These are phyloP conservation scores for Nicotiana knightiana DNA, from an alignment of 257 asterid genomes.

Conservation along the genomic window DNA sequence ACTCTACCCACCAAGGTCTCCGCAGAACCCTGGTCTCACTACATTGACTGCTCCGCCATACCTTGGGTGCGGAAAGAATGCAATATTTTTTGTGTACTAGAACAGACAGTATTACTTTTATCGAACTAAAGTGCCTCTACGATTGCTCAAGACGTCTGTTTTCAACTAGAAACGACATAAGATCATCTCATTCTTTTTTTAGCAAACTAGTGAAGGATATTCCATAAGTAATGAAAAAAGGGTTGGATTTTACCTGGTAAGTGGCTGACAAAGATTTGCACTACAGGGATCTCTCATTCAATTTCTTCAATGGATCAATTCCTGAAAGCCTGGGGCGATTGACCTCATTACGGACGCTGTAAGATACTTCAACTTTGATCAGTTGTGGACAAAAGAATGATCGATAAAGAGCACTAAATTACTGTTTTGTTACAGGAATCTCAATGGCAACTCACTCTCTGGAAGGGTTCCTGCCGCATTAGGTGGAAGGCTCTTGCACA, in stretches of 20 bases:
- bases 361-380: slow-evolving; percentile 34
- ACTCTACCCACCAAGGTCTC: too few species aligned
- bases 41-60: too few species aligned
- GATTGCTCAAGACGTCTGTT: slow-evolving; percentile 9
- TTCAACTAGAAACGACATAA: background rate
- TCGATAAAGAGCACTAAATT: slow-evolving; percentile 1
- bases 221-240: background rate
- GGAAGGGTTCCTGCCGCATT: slow-evolving; percentile 89
- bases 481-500: slow-evolving; percentile 90
- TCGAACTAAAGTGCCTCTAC: slow-evolving; percentile 9
- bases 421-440: slow-evolving; percentile 51
- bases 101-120: slow-evolving; percentile 9
- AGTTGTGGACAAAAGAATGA: background rate
- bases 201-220: slow-evolving; percentile 13
- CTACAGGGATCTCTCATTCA: slow-evolving; percentile 88
- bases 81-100: background rate
- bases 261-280: slow-evolving; percentile 18
- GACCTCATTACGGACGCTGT: slow-evolving; percentile 62
- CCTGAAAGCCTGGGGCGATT: slow-evolving; percentile 87
- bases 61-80: background rate
- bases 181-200: slow-evolving; percentile 7
- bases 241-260: background rate
- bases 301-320: slow-evolving; percentile 80
- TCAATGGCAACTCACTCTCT: slow-evolving; percentile 75
- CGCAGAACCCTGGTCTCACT: too few species aligned